Evolutionary conservation across 495 filamentous ascomycete genomes (phyloP).

Genomic region (Podospora australis): DNA sequence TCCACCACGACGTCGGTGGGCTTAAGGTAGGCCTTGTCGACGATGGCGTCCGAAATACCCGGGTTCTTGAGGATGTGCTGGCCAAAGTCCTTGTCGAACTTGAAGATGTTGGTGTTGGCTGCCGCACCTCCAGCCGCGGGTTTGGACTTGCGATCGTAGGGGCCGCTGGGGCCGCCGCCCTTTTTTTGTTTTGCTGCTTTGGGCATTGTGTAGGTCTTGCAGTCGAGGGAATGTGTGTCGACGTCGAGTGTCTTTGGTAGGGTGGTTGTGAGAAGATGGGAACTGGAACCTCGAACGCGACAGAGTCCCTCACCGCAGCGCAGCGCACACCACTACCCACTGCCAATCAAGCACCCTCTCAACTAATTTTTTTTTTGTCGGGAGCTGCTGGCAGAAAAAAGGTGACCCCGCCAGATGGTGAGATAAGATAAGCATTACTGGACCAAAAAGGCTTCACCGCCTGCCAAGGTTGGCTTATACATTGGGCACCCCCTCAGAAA

Average conservation of each 20-base stretch:
- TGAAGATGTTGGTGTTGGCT: constrained; percentile 78
- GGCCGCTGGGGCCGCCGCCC: constrained; percentile 44
- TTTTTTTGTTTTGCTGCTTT: constrained; percentile 58
- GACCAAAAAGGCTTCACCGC: constrained; percentile 8
- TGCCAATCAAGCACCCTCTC: too few relatives aligned
- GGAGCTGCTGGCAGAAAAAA: constrained; percentile 26
- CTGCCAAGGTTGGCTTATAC: constrained; percentile 4
- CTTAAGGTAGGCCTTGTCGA: constrained; percentile 79
- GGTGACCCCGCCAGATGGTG: constrained; percentile 17
- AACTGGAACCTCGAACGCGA: neutral
- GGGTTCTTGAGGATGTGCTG: constrained; percentile 97
- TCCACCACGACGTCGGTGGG: constrained; percentile 67
- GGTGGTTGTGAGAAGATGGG: neutral
- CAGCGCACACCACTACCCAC: neutral
- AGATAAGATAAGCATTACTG: constrained; percentile 21
- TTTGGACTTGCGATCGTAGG: constrained; percentile 49
- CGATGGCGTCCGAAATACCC: constrained; percentile 79
- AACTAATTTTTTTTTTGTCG: too few relatives aligned
- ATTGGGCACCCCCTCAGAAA: too few relatives aligned
- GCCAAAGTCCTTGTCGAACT: constrained; percentile 51
- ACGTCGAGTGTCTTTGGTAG: neutral
- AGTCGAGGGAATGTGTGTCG: neutral
- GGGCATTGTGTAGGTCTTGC: constrained; percentile 37
- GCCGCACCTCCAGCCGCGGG: too few relatives aligned
- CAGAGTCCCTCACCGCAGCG: constrained; percentile 3